Evolutionary conservation across 176 grass and related monocot species (phyloP).

Genomic region (Guadua angustifolia): DNA sequence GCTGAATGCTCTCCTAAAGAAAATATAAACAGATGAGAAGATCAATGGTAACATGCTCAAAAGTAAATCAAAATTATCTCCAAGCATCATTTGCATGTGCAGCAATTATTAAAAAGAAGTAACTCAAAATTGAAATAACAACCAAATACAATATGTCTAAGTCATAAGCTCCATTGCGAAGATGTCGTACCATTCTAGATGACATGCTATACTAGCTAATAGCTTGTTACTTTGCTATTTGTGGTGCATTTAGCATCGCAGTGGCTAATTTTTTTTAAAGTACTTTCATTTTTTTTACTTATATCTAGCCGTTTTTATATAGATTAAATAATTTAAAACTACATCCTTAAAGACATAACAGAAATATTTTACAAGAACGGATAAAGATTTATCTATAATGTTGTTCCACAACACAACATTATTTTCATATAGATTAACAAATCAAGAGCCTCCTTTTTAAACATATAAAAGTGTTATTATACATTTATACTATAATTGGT

Average conservation of each 20-base stretch:
- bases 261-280: not conserved
- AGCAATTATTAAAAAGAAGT: not conserved
- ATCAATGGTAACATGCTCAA: not conserved
- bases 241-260: not conserved
- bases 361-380: not conserved
- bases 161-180: not conserved
- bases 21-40: constrained; percentile 46
- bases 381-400: not conserved
- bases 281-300: not conserved
- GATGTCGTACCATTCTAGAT: not conserved
- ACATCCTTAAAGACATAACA: not conserved
- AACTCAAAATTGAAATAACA: constrained; percentile 7
- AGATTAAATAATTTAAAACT: not conserved
- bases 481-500: not conserved
- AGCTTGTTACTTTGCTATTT: not conserved
- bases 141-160: not conserved
- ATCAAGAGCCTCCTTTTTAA: not conserved
- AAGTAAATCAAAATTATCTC: constrained; percentile 28
- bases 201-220: not conserved
- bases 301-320: constrained; percentile 7
- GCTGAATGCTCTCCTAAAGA: constrained; percentile 63
- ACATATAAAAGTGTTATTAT: not conserved
- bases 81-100: constrained; percentile 26
- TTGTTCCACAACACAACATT: not conserved
- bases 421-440: not conserved